These are phyloP conservation scores for Pseudogymnoascus sp. DNA, from an alignment of 2,329 filamentous ascomycete species.

Conservation along the genomic window DNA sequence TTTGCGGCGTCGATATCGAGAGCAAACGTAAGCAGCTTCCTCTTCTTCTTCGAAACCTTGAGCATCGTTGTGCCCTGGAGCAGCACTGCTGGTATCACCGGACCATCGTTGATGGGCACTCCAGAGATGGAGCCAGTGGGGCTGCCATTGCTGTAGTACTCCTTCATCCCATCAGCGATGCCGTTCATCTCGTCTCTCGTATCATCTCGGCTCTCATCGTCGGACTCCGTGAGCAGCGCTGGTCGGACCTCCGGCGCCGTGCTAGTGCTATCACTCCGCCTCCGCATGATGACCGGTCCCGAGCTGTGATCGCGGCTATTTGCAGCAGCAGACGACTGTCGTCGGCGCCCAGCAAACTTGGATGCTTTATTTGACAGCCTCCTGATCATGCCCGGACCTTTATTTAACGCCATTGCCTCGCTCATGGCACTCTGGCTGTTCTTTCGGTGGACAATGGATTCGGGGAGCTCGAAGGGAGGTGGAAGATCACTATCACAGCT, in stretches of 20 bases:
- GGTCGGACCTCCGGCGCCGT: constrained; percentile 44
- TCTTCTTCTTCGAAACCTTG: constrained; percentile 80
- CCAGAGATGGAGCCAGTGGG: constrained; percentile 39
- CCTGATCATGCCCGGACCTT: constrained; percentile 65
- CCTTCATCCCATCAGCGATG: constrained; percentile 36
- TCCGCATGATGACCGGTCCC: constrained; percentile 77
- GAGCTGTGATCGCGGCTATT: constrained; percentile 79
- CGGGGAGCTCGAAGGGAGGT: constrained; percentile 60
- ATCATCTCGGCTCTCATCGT: constrained; percentile 48
- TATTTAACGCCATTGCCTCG: constrained; percentile 47
- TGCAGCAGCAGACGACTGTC: constrained; percentile 68
- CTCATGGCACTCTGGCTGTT: constrained; percentile 55
- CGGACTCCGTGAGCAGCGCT: constrained; percentile 42
- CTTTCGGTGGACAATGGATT: constrained; percentile 53
- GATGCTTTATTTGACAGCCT: constrained; percentile 75
- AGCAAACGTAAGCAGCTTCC: constrained; percentile 60
- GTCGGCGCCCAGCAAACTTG: constrained; percentile 56
- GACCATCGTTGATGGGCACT: constrained; percentile 43
- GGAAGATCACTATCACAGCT: constrained; percentile 44
- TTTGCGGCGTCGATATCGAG: constrained; percentile 78
- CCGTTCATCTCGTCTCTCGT: constrained; percentile 37
- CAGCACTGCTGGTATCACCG: constrained; percentile 67
- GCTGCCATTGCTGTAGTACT: constrained; percentile 39
- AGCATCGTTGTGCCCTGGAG: constrained; percentile 68
- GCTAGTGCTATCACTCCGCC: constrained; percentile 82